Evolutionary conservation across 2,329 filamentous ascomycete species (phyloP).

Genomic region (Pseudogymnoascus sp.): DNA sequence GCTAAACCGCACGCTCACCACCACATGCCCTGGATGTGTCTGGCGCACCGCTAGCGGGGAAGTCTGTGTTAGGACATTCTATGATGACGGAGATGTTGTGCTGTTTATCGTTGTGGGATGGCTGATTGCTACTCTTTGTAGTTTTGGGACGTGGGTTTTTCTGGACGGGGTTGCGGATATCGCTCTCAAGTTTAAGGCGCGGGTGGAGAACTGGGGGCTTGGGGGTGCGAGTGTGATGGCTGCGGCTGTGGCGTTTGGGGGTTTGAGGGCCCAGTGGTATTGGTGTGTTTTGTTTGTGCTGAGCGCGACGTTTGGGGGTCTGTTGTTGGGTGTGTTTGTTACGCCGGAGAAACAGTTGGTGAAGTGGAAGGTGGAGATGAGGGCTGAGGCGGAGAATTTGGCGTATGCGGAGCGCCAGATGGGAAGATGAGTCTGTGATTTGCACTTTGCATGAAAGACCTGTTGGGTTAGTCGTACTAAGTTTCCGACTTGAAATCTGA

Average conservation of each 20-base stretch:
- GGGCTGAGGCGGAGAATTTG: background rate
- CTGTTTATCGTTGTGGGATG: background rate
- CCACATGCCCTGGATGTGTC: background rate
- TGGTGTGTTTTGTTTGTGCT: background rate
- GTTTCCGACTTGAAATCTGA: background rate
- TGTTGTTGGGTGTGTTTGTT: background rate
- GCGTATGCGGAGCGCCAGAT: background rate
- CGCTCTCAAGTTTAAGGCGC: background rate
- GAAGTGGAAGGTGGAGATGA: background rate
- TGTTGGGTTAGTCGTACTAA: background rate
- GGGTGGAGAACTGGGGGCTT: background rate
- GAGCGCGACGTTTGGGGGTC: background rate
- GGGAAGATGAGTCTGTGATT: too few relatives aligned
- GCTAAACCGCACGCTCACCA: background rate
- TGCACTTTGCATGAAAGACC: background rate
- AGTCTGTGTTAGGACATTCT: background rate
- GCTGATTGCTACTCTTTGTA: background rate
- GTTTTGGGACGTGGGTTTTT: background rate
- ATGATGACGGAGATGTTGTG: background rate
- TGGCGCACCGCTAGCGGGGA: background rate
- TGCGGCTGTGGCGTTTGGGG: background rate
- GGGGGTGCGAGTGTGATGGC: background rate
- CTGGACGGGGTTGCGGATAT: background rate
- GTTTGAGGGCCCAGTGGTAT: background rate
- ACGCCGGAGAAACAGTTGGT: background rate